Evolutionary conservation across 2,329 filamentous ascomycete genomes (phyloP).

Genomic region (Arachnopeziza araneosa): DNA sequence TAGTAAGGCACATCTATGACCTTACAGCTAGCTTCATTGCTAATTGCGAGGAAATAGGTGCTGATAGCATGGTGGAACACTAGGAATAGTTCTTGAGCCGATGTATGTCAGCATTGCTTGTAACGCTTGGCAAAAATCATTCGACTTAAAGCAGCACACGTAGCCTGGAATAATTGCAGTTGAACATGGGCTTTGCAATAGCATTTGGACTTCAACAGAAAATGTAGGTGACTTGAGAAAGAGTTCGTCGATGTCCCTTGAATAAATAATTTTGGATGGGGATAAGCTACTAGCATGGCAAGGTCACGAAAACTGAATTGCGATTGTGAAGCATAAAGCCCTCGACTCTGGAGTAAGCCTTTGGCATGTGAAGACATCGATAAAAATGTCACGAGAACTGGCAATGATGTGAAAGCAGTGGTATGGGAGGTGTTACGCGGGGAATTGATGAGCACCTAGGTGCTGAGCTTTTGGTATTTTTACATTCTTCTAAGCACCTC

Average conservation of each 20-base stretch:
- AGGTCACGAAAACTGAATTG: neutral
- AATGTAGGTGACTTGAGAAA: too few species aligned
- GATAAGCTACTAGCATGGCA: too few species aligned
- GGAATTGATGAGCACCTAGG: neutral
- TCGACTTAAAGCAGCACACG: neutral
- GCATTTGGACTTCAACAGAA: too few species aligned
- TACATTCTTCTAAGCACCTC: conserved; percentile 25
- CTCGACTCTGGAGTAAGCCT: neutral
- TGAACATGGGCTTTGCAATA: too few species aligned
- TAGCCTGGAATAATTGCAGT: too few species aligned
- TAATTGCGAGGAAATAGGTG: neutral
- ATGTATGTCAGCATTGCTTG: neutral
- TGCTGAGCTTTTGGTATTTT: conserved; percentile 21
- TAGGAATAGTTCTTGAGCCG: neutral
- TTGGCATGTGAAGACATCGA: neutral
- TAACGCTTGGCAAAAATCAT: neutral
- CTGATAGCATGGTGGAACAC: neutral
- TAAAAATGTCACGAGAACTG: neutral
- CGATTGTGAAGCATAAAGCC: neutral
- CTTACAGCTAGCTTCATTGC: neutral
- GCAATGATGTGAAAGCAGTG: neutral
- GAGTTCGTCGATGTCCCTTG: too few species aligned
- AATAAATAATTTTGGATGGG: too few species aligned
- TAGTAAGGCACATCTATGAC: neutral
- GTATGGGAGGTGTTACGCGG: neutral